Conservation (phyloP, 2,329 filamentous ascomycete species). For the Penicillium sp. region DNA sequence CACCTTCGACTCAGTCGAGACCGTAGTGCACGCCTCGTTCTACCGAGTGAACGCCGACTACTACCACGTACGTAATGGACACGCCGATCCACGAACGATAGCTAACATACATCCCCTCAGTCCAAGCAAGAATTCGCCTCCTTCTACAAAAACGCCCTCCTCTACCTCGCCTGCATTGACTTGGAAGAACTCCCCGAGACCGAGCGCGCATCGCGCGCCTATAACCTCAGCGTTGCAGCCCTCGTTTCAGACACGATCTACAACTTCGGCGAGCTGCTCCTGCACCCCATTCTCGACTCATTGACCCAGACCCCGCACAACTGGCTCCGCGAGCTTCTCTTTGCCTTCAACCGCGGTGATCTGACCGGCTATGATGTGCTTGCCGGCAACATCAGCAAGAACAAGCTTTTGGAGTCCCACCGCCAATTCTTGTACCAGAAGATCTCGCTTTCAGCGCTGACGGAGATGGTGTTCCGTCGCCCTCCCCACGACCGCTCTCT, state of each 20-base stretch:
- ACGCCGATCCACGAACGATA: not conserved
- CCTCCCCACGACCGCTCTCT: slow-evolving; percentile 94
- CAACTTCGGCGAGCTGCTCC: slow-evolving; percentile 98
- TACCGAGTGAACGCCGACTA: slow-evolving; percentile 95
- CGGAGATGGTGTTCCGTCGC: slow-evolving; percentile 92
- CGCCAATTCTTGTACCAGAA: slow-evolving; percentile 89
- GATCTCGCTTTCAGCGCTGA: slow-evolving; percentile 94
- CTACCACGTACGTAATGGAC: slow-evolving; percentile 64
- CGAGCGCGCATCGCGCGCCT: slow-evolving; percentile 81
- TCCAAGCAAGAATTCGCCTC: slow-evolving; percentile 88
- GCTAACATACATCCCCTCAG: slow-evolving; percentile 35
- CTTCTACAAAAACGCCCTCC: slow-evolving; percentile 96
- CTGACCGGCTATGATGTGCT: slow-evolving; percentile 83
- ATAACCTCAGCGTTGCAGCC: slow-evolving; percentile 89
- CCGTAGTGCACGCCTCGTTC: slow-evolving; percentile 91
- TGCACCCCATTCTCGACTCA: slow-evolving; percentile 92
- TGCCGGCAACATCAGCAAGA: slow-evolving; percentile 75
- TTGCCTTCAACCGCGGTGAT: slow-evolving; percentile 96
- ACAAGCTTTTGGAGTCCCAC: slow-evolving; percentile 77
- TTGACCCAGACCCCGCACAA: slow-evolving; percentile 72
- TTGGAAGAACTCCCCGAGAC: slow-evolving; percentile 69
- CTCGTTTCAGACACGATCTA: slow-evolving; percentile 94
- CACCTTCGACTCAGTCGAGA: slow-evolving; percentile 91
- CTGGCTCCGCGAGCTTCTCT: slow-evolving; percentile 94
- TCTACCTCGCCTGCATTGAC: slow-evolving; percentile 96